Conservation (phyloP, 2,329 filamentous ascomycete species). For the Venturia carpophila region DNA sequence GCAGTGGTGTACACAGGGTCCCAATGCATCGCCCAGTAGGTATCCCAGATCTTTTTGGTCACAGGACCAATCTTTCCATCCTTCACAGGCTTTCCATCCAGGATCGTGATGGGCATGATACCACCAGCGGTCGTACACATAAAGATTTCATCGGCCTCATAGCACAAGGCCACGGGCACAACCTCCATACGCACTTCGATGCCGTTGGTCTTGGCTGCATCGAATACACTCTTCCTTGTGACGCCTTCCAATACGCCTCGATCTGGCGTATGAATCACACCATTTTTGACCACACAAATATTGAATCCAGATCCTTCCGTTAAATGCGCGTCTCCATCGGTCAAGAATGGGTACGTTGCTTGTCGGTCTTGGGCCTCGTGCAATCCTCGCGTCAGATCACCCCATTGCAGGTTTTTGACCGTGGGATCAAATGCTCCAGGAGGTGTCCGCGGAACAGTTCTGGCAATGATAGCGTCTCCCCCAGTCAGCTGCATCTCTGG, state of each 20-base stretch:
- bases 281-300: conserved; percentile 40
- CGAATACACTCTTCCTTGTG: conserved; percentile 43
- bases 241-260: conserved; percentile 43
- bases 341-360: conserved; percentile 43
- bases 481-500: conserved; percentile 37
- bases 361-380: conserved; percentile 43
- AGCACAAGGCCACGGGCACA: conserved; percentile 37
- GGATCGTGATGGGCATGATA: conserved; percentile 44
- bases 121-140: conserved; percentile 49
- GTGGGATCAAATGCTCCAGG: conserved; percentile 44
- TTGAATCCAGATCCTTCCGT: conserved; percentile 47
- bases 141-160: conserved; percentile 42
- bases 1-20: conserved; percentile 32
- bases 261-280: conserved; percentile 39
- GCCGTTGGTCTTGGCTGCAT: conserved; percentile 31
- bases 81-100: conserved; percentile 39
- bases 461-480: conserved; percentile 38
- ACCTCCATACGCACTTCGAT: conserved; percentile 34
- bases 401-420: conserved; percentile 47
- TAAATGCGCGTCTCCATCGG: conserved; percentile 43
- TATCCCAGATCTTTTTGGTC: conserved; percentile 44
- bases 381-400: conserved; percentile 40
- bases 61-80: conserved; percentile 39
- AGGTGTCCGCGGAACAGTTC: conserved; percentile 40
- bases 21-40: conserved; percentile 44